These are phyloP conservation scores for Candida pini DNA, from an alignment of 805 yeast genomes.

Conservation along the genomic window DNA sequence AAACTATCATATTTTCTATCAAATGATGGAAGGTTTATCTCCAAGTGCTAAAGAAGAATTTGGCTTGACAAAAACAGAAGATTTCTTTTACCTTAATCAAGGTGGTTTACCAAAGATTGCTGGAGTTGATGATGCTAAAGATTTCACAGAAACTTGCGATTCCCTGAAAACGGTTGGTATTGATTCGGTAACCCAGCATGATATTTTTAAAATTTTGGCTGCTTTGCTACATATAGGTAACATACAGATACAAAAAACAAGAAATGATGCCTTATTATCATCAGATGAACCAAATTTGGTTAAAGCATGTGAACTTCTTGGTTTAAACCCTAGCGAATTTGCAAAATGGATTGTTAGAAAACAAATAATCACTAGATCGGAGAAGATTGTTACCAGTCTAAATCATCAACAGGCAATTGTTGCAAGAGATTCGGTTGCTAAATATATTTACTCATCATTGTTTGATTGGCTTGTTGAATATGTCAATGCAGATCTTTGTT, in stretches of 20 bases:
- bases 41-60: slow-evolving; percentile 50
- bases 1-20: slow-evolving; percentile 93
- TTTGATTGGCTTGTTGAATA: slow-evolving; percentile 93
- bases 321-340: slow-evolving; percentile 65
- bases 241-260: slow-evolving; percentile 76
- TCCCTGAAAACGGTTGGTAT: slow-evolving; percentile 82
- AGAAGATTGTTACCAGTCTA: slow-evolving; percentile 80
- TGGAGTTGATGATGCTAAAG: slow-evolving; percentile 78
- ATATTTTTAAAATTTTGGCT: slow-evolving; percentile 75
- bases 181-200: slow-evolving; percentile 46
- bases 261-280: slow-evolving; percentile 74
- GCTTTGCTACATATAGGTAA: slow-evolving; percentile 92
- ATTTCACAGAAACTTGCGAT: slow-evolving; percentile 66
- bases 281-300: slow-evolving; percentile 83
- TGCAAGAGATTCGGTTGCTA: slow-evolving; percentile 95
- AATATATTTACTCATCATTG: slow-evolving; percentile 84
- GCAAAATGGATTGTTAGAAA: slow-evolving; percentile 91
- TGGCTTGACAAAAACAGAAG: slow-evolving; percentile 58
- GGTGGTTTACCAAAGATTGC: slow-evolving; percentile 70
- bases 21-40: slow-evolving; percentile 69
- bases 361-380: slow-evolving; percentile 88
- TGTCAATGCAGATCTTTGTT: slow-evolving; percentile 77
- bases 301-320: slow-evolving; percentile 79
- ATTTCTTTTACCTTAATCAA: slow-evolving; percentile 79
- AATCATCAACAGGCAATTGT: slow-evolving; percentile 80